Evolutionary conservation across 768 basidiomycete genomes (phyloP), one percentile per base, ranked within the genome.

Genomic region (Exidia glandulosa): DNA sequence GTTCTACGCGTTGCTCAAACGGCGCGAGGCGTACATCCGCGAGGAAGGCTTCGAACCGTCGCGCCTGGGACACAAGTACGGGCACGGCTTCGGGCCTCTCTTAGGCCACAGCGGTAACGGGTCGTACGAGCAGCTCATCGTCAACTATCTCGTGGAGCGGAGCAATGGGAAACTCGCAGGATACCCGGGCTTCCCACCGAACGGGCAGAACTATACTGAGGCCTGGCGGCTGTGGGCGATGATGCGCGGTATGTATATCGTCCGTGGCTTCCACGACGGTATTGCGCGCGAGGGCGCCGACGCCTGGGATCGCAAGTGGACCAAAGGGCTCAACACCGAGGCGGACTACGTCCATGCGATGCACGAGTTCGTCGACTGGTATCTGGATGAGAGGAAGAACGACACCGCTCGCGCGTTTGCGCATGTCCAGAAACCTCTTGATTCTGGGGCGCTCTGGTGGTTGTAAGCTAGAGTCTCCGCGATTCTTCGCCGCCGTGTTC

Each of bases 11-110:
- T 74, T 77, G 34, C 71, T 83, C 48, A 73, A 73, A 7, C 63
- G 32, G 16, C 68, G 71, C 23, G 82, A 83, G 66, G 72, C 74
- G 27, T 62, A 61, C 6, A 61, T 79, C 30, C 70, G 75, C 23
- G 65, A 67, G 9, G 65, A 65, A 25, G 81, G 81, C 7, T 70
- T 71, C 33, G 79, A 85, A 60, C 81, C 81, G 1, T 79, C 79
- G 63, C 60, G 66, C 27, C 63, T 75, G 57, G 83, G 82, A 0
- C 82, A 85, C 65, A 27, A 54, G 30, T 23, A 7, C 30, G 27
- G 6, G 27, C 10, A 29, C 25, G 50, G 50, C 19, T 54, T 27
- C 19, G 50, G 50, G 14, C 7, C 50, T 14, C 25, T 54, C 25
- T 14, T 25, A 6, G 50, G 50, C 19, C 50, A 54, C 3, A 14